phyloP scores from a whole-genome alignment of 768 basidiomycete genomes.

The Podaxis pistillaris region DNA sequence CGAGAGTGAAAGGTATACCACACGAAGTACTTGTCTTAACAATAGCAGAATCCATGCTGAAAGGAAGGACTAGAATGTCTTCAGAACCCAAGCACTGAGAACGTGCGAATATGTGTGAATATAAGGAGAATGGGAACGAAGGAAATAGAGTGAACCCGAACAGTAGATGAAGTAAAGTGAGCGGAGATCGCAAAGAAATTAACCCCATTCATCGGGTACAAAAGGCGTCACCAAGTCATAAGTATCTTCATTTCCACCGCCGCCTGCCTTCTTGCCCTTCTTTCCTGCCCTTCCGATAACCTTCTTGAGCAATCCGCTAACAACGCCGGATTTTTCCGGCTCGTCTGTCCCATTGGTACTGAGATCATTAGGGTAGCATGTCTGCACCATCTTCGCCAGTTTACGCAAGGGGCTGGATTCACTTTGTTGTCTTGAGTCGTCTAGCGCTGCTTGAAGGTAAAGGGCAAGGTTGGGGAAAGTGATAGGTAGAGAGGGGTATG shows the following conservation, averaged over 20 bases:
- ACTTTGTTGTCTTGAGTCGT: constrained; percentile 61
- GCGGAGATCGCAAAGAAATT: constrained; percentile 15
- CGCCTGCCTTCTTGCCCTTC: constrained; percentile 39
- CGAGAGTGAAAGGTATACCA: not conserved
- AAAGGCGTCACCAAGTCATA: constrained; percentile 85
- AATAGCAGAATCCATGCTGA: not conserved
- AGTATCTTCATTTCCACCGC: constrained; percentile 76
- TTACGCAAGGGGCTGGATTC: constrained; percentile 66
- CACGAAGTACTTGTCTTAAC: not conserved
- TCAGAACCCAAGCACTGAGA: not conserved
- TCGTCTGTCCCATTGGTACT: constrained; percentile 30
- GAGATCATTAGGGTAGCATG: constrained; percentile 53
- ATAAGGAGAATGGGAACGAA: constrained; percentile 1
- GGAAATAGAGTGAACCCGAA: not conserved
- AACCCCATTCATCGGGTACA: constrained; percentile 73
- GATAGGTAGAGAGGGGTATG: constrained; percentile 72
- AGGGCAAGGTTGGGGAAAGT: constrained; percentile 72
- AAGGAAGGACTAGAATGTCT: not conserved
- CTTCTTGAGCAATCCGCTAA: constrained; percentile 57
- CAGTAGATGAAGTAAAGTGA: not conserved
- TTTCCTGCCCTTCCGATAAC: constrained; percentile 54
- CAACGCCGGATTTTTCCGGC: constrained; percentile 31
- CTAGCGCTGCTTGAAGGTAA: constrained; percentile 71
- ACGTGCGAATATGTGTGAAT: not conserved
- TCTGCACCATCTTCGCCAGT: constrained; percentile 67